Percentiles rank a stretch among this genome's conserved stretches.
phyloP scores from a whole-genome alignment of 768 basidiomycete species.

The Neoboletus subvelutipes region DNA sequence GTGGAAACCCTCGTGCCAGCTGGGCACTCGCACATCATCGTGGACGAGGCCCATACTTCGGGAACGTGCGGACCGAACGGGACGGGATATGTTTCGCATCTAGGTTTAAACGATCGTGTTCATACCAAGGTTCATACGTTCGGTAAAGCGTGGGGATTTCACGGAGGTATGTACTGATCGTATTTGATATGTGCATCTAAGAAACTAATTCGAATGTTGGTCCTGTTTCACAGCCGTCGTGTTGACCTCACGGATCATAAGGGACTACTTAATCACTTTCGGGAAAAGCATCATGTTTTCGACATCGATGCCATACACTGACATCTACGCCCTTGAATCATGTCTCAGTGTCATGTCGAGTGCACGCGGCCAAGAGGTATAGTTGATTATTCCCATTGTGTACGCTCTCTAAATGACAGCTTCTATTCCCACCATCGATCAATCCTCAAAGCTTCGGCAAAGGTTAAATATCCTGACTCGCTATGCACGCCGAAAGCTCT shows the following conservation, averaged over 20 bases:
- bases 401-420: background rate
- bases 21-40: constrained; percentile 43
- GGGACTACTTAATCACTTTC: constrained; percentile 23
- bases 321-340: constrained; percentile 35
- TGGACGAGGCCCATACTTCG: constrained; percentile 61
- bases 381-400: background rate
- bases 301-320: constrained; percentile 23
- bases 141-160: constrained; percentile 40
- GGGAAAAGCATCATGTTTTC: constrained; percentile 20
- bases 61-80: constrained; percentile 52
- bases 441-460: constrained; percentile 17
- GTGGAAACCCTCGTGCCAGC: constrained; percentile 38
- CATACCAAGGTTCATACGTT: constrained; percentile 52
- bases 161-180: constrained; percentile 12
- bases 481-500: constrained; percentile 15
- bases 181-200: too few relatives aligned
- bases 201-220: background rate
- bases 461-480: constrained; percentile 5
- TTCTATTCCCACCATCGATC: background rate
- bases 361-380: constrained; percentile 21
- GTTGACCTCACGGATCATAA: constrained; percentile 17
- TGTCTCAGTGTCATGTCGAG: constrained; percentile 36
- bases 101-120: constrained; percentile 44
- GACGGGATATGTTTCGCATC: constrained; percentile 40
- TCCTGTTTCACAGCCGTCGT: constrained; percentile 13